phyloP scores from a whole-genome alignment of 2,329 filamentous ascomycete species.

The Beauveria rudraprayagi region DNA sequence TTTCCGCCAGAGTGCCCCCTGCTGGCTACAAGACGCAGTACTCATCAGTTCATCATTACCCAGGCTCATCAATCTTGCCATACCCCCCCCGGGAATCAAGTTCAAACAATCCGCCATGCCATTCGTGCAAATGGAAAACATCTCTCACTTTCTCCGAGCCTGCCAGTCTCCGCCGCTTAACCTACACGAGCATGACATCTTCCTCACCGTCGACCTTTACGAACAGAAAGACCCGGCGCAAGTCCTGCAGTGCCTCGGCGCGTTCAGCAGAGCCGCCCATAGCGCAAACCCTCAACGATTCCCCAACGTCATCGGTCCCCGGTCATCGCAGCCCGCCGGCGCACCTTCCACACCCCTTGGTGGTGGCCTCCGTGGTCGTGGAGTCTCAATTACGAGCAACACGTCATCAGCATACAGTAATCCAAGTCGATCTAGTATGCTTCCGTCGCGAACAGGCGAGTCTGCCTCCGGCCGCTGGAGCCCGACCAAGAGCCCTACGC shows the following conservation, averaged over 20 bases:
- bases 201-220: conserved; percentile 93
- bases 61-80: conserved; percentile 74
- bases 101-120: conserved; percentile 93
- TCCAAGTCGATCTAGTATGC: conserved; percentile 25
- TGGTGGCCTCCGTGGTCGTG: conserved; percentile 32
- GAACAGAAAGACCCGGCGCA: conserved; percentile 94
- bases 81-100: conserved; percentile 70
- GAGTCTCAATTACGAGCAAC: conserved; percentile 50
- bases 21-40: not conserved
- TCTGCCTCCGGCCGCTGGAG: conserved; percentile 50
- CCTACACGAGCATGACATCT: conserved; percentile 88
- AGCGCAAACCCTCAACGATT: conserved; percentile 65
- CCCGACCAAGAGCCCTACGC: conserved; percentile 54
- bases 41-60: conserved; percentile 11
- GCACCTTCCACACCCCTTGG: conserved; percentile 43
- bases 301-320: conserved; percentile 67
- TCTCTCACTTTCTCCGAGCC: conserved; percentile 86
- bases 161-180: conserved; percentile 79
- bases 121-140: conserved; percentile 99
- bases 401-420: conserved; percentile 41
- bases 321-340: conserved; percentile 45
- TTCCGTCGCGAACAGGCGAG: conserved; percentile 46
- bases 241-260: conserved; percentile 83
- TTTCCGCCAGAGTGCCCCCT: conserved; percentile 7
- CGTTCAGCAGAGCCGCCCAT: conserved; percentile 84